Evolutionary conservation across 768 basidiomycete species (phyloP).

Genomic region (Pleurotus tuoliensis): DNA sequence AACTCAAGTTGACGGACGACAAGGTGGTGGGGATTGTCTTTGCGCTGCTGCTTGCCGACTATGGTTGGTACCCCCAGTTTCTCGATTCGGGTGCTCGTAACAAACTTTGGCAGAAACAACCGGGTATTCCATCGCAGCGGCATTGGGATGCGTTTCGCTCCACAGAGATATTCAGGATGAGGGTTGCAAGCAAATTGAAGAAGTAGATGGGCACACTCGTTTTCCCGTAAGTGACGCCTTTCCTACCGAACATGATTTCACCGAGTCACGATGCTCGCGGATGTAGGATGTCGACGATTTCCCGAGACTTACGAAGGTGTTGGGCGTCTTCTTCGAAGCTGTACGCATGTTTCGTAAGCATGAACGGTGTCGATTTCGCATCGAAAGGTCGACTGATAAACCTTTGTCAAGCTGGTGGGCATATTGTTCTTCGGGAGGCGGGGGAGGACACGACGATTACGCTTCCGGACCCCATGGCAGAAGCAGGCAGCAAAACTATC

Average conservation of each 20-base stretch:
- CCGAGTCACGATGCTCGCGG: neutral
- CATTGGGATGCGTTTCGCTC: constrained; percentile 41
- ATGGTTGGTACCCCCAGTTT: constrained; percentile 30
- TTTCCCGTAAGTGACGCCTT: constrained; percentile 25
- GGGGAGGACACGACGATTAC: constrained; percentile 37
- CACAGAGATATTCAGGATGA: constrained; percentile 46
- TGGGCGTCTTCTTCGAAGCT: constrained; percentile 39
- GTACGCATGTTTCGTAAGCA: constrained; percentile 42
- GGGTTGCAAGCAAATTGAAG: constrained; percentile 38
- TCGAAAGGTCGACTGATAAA: no score
- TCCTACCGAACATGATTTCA: neutral
- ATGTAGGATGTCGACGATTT: constrained; percentile 37
- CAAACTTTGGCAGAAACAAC: constrained; percentile 39
- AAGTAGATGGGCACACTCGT: constrained; percentile 29
- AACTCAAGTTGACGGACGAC: constrained; percentile 33
- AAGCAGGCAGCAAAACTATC: constrained; percentile 32
- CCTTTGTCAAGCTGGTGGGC: constrained; percentile 29
- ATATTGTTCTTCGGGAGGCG: constrained; percentile 38
- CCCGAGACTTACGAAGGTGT: constrained; percentile 36
- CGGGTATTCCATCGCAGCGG: constrained; percentile 43
- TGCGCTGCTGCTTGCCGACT: constrained; percentile 52
- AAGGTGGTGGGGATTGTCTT: constrained; percentile 52
- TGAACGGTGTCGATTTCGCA: no score
- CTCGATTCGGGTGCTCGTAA: neutral
- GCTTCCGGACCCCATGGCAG: constrained; percentile 34